phyloP scores from a whole-genome alignment of 768 basidiomycete species.

The Mycena polygramma region DNA sequence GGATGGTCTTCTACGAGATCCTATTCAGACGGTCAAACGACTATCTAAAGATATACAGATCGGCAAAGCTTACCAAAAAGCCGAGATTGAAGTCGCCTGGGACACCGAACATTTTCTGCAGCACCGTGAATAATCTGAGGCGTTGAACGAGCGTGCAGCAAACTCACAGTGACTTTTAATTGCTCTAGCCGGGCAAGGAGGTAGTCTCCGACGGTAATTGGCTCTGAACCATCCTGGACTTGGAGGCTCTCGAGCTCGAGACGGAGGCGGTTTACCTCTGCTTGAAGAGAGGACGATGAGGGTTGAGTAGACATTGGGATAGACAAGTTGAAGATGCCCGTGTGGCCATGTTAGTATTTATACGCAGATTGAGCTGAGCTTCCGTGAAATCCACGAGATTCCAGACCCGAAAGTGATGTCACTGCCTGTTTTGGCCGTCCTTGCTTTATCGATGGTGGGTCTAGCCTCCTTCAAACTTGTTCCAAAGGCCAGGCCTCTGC shows the following conservation, averaged over 20 bases:
- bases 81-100: constrained; percentile 92
- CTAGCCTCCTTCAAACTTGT: too few relatives aligned
- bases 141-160: too few relatives aligned
- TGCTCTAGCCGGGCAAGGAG: constrained; percentile 74
- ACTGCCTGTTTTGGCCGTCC: too few relatives aligned
- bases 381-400: too few relatives aligned
- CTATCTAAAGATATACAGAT: background rate
- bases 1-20: constrained; percentile 88
- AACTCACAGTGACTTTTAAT: constrained; percentile 70
- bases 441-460: too few relatives aligned
- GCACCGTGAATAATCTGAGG: background rate
- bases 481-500: too few relatives aligned
- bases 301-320: constrained; percentile 39
- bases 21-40: constrained; percentile 47
- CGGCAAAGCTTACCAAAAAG: constrained; percentile 57
- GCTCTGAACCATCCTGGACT: constrained; percentile 52
- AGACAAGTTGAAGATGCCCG: background rate
- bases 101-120: constrained; percentile 83
- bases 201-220: constrained; percentile 69
- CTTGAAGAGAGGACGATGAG: constrained; percentile 49
- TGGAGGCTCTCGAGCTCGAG: constrained; percentile 60
- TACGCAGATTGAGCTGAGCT: background rate
- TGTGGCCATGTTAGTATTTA: constrained; percentile 26
- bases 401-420: too few relatives aligned
- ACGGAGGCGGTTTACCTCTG: constrained; percentile 61